Evolutionary conservation across 345 rosid genomes (phyloP), one percentile per base, ranked within the genome.

Genomic region (Atalantia buxifolia): DNA sequence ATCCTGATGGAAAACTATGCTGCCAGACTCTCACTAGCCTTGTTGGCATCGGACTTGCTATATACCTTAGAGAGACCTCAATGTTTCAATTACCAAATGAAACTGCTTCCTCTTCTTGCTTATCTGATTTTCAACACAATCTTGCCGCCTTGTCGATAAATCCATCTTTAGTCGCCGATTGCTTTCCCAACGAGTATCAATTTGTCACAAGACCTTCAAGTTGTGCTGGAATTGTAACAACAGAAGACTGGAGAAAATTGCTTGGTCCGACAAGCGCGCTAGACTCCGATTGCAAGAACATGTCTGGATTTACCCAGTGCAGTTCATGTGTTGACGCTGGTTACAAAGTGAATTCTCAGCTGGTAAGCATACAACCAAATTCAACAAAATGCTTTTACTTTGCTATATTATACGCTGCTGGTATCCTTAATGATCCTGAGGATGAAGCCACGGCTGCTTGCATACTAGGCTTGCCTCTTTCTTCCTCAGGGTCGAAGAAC

Each of bases 241-340:
- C 76, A 7, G 38, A 80, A 57, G 94, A 90, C 66, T 90, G 94
- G 94, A 77, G 35, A 1, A 71, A 79, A 22, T 83, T 69, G 71
- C 74, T 85, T 6, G 88, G 91, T 7, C 70, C 76, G 10, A 48
- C 45, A 6, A 87, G 86, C 33, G 13, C 76, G 4, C 74, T 90
- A 16, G 83, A 89, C 38, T 69, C 81, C 2, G 76, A 88, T 71
- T 90, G 94, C 72, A 76, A 73, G 59, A 84, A 87, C 56, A 10
- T 88, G 45, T 67, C 84, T 1, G 88, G 78, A 13, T 70, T 83
- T 27, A 82, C 86, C 2, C 71, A 53, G 61, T 90, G 94, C 76
- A 81, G 90, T 60, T 78, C 87, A 18, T 90, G 94, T 70, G 19
- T 81, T 1, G 88, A 90, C 2, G 94, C 90, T 1, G 92, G 94